phyloP scores from a whole-genome alignment of 2,329 filamentous ascomycete genomes.

The Geosmithia putterillii region DNA sequence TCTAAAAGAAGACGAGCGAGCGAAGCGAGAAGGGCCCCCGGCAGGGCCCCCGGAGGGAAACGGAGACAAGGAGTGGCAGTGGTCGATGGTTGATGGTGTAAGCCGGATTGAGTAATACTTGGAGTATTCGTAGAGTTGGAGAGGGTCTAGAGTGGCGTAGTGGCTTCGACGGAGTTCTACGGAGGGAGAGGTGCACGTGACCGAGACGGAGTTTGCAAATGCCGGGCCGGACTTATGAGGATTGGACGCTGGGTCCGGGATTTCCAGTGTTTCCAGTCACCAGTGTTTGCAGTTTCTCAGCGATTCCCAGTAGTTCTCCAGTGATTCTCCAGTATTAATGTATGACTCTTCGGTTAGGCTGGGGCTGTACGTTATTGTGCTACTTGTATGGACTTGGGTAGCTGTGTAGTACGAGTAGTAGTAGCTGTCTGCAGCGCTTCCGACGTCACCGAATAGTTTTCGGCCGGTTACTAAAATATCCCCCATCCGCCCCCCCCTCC shows the following conservation, averaged over 20 bases:
- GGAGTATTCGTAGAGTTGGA: not conserved
- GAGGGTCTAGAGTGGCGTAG: not conserved
- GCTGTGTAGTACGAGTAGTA: too few species aligned
- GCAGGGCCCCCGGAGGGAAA: not conserved
- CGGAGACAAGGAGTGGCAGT: not conserved
- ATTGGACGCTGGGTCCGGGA: too few species aligned
- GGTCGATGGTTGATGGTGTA: not conserved
- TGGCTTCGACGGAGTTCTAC: not conserved
- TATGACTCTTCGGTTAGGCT: too few species aligned
- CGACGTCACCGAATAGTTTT: not conserved
- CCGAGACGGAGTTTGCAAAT: not conserved
- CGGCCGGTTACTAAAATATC: not conserved
- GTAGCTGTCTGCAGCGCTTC: not conserved
- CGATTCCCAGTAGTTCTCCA: too few species aligned
- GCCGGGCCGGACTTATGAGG: not conserved
- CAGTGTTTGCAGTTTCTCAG: too few species aligned
- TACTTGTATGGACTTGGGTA: too few species aligned
- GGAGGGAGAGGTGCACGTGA: not conserved
- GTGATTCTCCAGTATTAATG: too few species aligned
- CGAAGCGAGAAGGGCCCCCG: not conserved
- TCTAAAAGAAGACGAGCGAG: not conserved
- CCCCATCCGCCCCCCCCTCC: too few species aligned
- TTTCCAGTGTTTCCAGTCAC: too few species aligned
- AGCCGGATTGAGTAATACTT: not conserved
- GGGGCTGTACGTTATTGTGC: too few species aligned